A percentile compares a stretch with the other conserved stretches of the same genome.
Evolutionary conservation across 768 basidiomycete genomes (phyloP).

Genomic region (Pluteus cervinus): DNA sequence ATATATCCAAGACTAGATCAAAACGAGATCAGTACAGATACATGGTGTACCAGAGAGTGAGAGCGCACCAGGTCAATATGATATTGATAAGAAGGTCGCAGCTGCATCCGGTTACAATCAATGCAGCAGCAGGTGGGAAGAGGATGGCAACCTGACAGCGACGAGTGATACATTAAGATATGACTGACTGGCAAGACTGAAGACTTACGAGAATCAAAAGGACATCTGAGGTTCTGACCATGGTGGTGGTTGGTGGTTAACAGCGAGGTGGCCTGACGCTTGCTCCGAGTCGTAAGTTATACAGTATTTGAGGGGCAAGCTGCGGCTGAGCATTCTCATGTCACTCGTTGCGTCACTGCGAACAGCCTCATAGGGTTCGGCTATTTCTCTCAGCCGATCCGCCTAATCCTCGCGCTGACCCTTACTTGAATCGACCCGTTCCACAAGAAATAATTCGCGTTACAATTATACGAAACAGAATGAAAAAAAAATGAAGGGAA

Average conservation of each 20-base stretch:
- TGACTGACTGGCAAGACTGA: not conserved
- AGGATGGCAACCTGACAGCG: slow-evolving; percentile 62
- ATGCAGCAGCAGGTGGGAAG: slow-evolving; percentile 78
- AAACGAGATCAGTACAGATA: not conserved
- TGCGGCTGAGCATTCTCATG: too few species aligned
- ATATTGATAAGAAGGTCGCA: slow-evolving; percentile 88
- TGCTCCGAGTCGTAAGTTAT: not conserved
- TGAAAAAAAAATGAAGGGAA: slow-evolving; percentile 3
- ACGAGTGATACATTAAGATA: not conserved
- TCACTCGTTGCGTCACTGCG: too few species aligned
- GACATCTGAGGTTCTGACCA: slow-evolving; percentile 67
- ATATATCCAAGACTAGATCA: slow-evolving; percentile 63
- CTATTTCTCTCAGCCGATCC: too few species aligned
- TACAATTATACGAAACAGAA: not conserved
- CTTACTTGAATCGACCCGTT: too few species aligned
- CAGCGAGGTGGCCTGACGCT: slow-evolving; percentile 9
- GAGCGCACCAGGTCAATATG: slow-evolving; percentile 61
- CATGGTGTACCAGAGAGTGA: not conserved
- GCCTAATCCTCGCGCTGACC: too few species aligned
- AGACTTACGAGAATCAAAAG: slow-evolving; percentile 66
- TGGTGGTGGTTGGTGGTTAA: slow-evolving; percentile 16
- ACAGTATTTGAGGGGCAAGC: not conserved
- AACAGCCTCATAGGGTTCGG: not conserved
- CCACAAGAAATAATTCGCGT: not conserved
- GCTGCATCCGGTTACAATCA: slow-evolving; percentile 73